Percentiles rank a stretch among this genome's conserved stretches.
Evolutionary conservation across 2,329 filamentous ascomycete species (phyloP).

Genomic region (Trichoderma asperellum): DNA sequence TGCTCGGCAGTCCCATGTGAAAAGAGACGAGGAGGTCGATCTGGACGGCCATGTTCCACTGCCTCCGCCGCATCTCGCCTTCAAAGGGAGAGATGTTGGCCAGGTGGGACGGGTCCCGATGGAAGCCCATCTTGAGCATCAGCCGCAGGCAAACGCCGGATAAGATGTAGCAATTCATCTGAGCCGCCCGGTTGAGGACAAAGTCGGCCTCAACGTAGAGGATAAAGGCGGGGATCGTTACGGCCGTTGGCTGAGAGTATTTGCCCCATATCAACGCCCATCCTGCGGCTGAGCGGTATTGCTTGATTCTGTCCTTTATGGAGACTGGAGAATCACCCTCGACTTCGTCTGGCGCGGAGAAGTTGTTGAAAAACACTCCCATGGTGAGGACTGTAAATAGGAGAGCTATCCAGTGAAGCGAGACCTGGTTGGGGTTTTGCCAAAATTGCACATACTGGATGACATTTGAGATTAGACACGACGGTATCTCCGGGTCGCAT

Average conservation of each 20-base stretch:
- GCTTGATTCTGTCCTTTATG: slow-evolving; percentile 50
- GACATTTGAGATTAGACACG: slow-evolving; percentile 20
- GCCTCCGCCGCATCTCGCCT: slow-evolving; percentile 57
- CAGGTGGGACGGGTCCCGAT: slow-evolving; percentile 58
- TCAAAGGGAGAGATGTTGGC: slow-evolving; percentile 55
- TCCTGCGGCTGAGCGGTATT: slow-evolving; percentile 55
- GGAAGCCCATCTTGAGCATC: slow-evolving; percentile 62
- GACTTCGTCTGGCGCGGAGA: slow-evolving; percentile 50
- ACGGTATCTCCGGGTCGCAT: too few relatives aligned
- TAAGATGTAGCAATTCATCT: slow-evolving; percentile 59
- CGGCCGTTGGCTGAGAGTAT: slow-evolving; percentile 54
- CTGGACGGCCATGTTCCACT: slow-evolving; percentile 60
- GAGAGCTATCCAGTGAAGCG: slow-evolving; percentile 55
- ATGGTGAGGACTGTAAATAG: slow-evolving; percentile 54
- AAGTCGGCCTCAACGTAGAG: slow-evolving; percentile 60
- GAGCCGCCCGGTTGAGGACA: slow-evolving; percentile 53
- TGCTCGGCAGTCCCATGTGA: slow-evolving; percentile 68
- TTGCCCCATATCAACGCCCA: slow-evolving; percentile 56
- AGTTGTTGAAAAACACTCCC: slow-evolving; percentile 51
- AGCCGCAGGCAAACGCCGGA: slow-evolving; percentile 55
- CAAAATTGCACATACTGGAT: slow-evolving; percentile 55
- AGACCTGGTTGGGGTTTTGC: slow-evolving; percentile 45
- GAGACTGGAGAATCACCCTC: slow-evolving; percentile 46
- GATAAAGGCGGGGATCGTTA: slow-evolving; percentile 55
- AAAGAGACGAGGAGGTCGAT: slow-evolving; percentile 68